Evolutionary conservation across 306 rosid species (phyloP).

Genomic region (Urtica urens): DNA sequence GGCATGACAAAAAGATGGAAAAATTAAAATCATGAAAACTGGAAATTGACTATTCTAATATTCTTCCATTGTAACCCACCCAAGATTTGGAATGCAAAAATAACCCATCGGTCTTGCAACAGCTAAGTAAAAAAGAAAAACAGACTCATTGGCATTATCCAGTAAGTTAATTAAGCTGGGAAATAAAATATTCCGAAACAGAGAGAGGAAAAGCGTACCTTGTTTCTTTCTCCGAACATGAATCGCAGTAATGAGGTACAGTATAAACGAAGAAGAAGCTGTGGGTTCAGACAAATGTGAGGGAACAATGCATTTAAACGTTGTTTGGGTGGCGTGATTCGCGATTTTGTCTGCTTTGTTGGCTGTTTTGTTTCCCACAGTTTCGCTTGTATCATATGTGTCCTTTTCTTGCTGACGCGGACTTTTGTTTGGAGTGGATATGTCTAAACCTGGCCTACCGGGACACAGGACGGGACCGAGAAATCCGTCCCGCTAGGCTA

Average conservation of each 20-base stretch:
- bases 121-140: too few species aligned
- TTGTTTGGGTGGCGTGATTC: not conserved
- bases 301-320: constrained; percentile 4
- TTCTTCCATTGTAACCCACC: too few species aligned
- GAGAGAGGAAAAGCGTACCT: not conserved
- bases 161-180: too few species aligned
- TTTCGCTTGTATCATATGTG: not conserved
- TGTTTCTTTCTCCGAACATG: not conserved
- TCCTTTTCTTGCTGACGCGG: constrained; percentile 12
- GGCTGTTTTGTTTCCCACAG: not conserved
- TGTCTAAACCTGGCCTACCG: too few species aligned
- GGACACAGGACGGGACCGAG: too few species aligned
- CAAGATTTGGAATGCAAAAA: too few species aligned
- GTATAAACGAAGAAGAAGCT: not conserved
- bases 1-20: too few species aligned
- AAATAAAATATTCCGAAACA: not conserved
- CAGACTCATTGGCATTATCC: too few species aligned
- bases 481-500: too few species aligned
- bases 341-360: not conserved
- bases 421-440: constrained; percentile 8
- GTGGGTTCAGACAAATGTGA: not conserved
- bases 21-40: too few species aligned
- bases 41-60: too few species aligned
- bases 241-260: not conserved
- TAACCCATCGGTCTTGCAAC: too few species aligned